These are phyloP conservation scores for Gyrodon lividus DNA, from an alignment of 768 basidiomycete genomes.

Conservation along the genomic window DNA sequence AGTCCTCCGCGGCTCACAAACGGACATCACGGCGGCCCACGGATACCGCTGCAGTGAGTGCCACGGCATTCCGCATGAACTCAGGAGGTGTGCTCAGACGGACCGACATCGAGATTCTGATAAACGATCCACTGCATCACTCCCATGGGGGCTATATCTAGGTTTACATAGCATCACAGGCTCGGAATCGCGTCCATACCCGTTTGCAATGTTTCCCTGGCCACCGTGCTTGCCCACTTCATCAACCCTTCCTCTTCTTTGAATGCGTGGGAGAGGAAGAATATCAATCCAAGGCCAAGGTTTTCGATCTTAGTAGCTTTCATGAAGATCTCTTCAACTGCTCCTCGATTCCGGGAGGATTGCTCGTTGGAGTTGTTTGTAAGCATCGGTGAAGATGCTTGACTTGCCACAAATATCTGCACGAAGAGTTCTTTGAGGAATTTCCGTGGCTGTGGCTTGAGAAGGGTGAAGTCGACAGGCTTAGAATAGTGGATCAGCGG, in stretches of 20 bases:
- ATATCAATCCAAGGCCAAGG: slow-evolving; percentile 73
- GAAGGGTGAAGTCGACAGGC: slow-evolving; percentile 83
- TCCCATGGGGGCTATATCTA: too few relatives aligned
- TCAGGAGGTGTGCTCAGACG: too few relatives aligned
- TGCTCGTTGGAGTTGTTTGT: slow-evolving; percentile 32
- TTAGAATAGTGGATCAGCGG: slow-evolving; percentile 27
- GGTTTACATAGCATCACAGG: slow-evolving; percentile 10
- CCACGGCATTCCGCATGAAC: too few relatives aligned
- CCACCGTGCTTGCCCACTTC: slow-evolving; percentile 66
- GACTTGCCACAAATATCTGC: slow-evolving; percentile 71
- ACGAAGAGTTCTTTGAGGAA: slow-evolving; percentile 75
- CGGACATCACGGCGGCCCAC: too few relatives aligned
- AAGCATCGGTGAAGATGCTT: slow-evolving; percentile 68
- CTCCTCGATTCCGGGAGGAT: slow-evolving; percentile 51
- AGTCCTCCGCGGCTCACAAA: too few relatives aligned
- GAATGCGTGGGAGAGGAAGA: slow-evolving; percentile 57
- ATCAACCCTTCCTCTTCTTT: slow-evolving; percentile 46
- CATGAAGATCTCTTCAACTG: slow-evolving; percentile 77
- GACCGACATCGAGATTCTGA: too few relatives aligned
- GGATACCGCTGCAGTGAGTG: too few relatives aligned
- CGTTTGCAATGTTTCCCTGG: slow-evolving; percentile 65
- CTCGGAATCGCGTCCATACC: slow-evolving; percentile 55
- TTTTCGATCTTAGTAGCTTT: slow-evolving; percentile 65
- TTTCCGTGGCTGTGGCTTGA: slow-evolving; percentile 58
- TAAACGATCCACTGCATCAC: too few relatives aligned